These are phyloP conservation scores for Apiotrichum sp. DNA, from an alignment of 1,284 basidiomycete species.

Conservation along the genomic window DNA sequence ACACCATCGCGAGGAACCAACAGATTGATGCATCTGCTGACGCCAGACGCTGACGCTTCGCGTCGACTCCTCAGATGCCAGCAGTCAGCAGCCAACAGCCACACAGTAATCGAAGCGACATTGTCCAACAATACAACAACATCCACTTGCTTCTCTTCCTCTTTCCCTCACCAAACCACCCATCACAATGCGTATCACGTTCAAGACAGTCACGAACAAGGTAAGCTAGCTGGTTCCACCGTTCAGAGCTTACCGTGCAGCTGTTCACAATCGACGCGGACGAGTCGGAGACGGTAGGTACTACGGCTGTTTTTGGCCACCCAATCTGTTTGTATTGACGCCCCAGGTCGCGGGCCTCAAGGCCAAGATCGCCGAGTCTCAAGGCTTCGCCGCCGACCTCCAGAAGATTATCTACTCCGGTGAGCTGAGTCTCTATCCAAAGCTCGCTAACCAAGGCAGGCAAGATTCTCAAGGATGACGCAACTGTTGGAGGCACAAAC, in stretches of 20 bases:
- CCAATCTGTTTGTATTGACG: too few relatives aligned
- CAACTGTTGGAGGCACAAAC: slow-evolving; percentile 78
- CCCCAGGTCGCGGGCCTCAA: slow-evolving; percentile 65
- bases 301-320: too few relatives aligned
- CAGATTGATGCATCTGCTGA: too few relatives aligned
- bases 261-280: slow-evolving; percentile 66
- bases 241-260: slow-evolving; percentile 53
- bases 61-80: too few relatives aligned
- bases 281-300: slow-evolving; percentile 57
- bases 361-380: slow-evolving; percentile 69
- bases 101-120: too few relatives aligned
- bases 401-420: slow-evolving; percentile 98
- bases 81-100: too few relatives aligned
- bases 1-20: too few relatives aligned
- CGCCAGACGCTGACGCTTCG: too few relatives aligned
- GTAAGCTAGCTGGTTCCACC: slow-evolving; percentile 55
- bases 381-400: slow-evolving; percentile 59
- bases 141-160: too few relatives aligned
- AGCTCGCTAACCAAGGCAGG: slow-evolving; percentile 51
- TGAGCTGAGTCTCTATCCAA: slow-evolving; percentile 31
- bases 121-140: too few relatives aligned
- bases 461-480: slow-evolving; percentile 84
- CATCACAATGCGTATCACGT: slow-evolving; percentile 74
- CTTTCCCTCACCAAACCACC: too few relatives aligned
- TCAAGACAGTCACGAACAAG: slow-evolving; percentile 91